Conservation (phyloP, 495 filamentous ascomycete genomes). For the Achaetomiella virescens region DNA sequence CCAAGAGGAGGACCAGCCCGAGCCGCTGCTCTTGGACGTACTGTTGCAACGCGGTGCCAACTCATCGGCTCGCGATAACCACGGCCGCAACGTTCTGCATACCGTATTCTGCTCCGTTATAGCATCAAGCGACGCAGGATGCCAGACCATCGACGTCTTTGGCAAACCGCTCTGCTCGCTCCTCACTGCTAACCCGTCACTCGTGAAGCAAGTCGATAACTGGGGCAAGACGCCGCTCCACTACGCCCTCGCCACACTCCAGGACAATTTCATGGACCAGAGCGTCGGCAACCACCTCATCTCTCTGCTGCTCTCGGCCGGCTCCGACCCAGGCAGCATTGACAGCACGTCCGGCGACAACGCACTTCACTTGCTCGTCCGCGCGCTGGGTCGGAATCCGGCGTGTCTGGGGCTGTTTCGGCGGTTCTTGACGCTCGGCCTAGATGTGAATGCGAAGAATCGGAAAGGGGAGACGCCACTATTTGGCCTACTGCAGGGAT, state of each 20-base stretch:
- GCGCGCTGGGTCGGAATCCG: neutral
- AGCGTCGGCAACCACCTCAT: neutral
- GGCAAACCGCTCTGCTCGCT: neutral
- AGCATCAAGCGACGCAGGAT: neutral
- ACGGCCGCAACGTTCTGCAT: slow-evolving; percentile 15
- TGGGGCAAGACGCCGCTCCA: slow-evolving; percentile 14
- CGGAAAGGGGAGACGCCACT: slow-evolving; percentile 27
- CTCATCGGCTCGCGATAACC: slow-evolving; percentile 4
- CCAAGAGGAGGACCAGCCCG: neutral
- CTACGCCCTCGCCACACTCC: slow-evolving; percentile 5
- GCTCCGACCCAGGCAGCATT: slow-evolving; percentile 14
- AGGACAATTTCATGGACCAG: neutral
- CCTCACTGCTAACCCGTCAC: neutral
- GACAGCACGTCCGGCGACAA: slow-evolving; percentile 20
- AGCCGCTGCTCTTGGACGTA: neutral
- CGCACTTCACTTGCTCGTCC: slow-evolving; percentile 21
- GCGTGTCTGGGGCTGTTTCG: slow-evolving; percentile 10
- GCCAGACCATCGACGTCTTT: neutral
- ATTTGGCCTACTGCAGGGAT: slow-evolving; percentile 19
- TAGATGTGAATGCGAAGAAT: slow-evolving; percentile 30
- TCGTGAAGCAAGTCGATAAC: slow-evolving; percentile 13
- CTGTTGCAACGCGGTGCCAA: slow-evolving; percentile 15
- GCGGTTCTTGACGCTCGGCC: slow-evolving; percentile 20
- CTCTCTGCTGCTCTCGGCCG: slow-evolving; percentile 15
- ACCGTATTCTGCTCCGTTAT: neutral